These are phyloP conservation scores for Glebionis coronaria DNA, from an alignment of 129 eudicot species.

Conservation along the genomic window DNA sequence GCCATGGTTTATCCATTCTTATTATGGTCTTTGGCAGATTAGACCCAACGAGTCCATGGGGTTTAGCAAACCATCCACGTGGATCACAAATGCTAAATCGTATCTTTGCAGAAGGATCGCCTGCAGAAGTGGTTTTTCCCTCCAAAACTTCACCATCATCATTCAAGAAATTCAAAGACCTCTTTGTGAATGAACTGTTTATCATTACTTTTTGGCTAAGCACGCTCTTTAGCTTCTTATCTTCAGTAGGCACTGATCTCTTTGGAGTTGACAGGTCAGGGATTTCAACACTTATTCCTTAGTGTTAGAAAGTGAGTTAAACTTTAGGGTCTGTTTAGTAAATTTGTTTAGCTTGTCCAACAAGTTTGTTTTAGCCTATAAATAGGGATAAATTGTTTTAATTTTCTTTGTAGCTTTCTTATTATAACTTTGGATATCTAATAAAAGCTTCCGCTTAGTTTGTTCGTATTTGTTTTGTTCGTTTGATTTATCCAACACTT, in stretches of 20 bases:
- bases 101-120: conserved; percentile 13
- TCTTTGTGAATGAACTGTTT: conserved; percentile 41
- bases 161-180: conserved; percentile 50
- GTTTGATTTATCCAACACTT: too few species aligned
- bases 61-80: background rate
- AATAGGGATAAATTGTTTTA: too few species aligned
- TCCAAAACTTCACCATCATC: conserved; percentile 32
- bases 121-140: conserved; percentile 14
- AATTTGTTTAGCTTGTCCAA: too few species aligned
- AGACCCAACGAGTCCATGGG: background rate
- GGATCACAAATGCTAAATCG: background rate
- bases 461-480: too few species aligned
- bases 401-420: too few species aligned
- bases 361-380: too few species aligned
- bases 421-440: too few species aligned
- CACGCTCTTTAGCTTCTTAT: conserved; percentile 38
- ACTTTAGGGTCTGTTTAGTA: too few species aligned
- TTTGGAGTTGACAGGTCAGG: conserved; percentile 67
- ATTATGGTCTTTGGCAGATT: background rate
- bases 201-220: conserved; percentile 26
- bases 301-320: too few species aligned
- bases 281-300: conserved; percentile 47
- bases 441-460: too few species aligned
- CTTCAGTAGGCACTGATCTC: conserved; percentile 59
- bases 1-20: too few species aligned